Evolutionary conservation across 306 rosid genomes (phyloP).

Genomic region (Comarum palustre): DNA sequence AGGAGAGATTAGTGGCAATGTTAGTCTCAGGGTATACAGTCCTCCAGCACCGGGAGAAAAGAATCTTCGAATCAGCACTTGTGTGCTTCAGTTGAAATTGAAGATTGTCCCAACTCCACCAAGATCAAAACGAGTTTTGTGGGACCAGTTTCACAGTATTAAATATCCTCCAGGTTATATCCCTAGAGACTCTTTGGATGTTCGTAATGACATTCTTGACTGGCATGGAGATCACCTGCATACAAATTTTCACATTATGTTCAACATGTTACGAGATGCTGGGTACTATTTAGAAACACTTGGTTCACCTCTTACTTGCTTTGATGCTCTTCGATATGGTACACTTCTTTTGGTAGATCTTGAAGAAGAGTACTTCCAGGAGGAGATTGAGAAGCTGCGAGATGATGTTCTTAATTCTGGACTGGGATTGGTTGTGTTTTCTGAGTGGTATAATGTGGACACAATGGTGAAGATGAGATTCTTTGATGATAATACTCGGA

Average conservation of each 20-base stretch:
- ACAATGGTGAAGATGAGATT: slow-evolving; percentile 97
- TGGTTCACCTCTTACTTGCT: slow-evolving; percentile 93
- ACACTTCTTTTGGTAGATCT: slow-evolving; percentile 94
- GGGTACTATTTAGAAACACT: slow-evolving; percentile 87
- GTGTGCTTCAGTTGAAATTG: slow-evolving; percentile 85
- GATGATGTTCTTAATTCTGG: slow-evolving; percentile 85
- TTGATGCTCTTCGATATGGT: slow-evolving; percentile 86
- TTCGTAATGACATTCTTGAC: slow-evolving; percentile 95
- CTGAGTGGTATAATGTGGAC: slow-evolving; percentile 97
- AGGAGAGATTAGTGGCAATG: slow-evolving; percentile 89
- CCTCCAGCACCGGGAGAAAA: slow-evolving; percentile 79
- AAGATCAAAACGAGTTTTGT: slow-evolving; percentile 75
- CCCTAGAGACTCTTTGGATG: slow-evolving; percentile 96
- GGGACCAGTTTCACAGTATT: slow-evolving; percentile 97
- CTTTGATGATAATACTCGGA: slow-evolving; percentile 91
- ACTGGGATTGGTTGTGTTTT: slow-evolving; percentile 81
- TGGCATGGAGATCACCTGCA: slow-evolving; percentile 99
- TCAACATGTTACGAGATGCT: slow-evolving; percentile 86
- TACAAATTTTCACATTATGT: slow-evolving; percentile 92
- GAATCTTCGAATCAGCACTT: slow-evolving; percentile 47
- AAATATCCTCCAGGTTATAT: slow-evolving; percentile 98
- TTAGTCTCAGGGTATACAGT: slow-evolving; percentile 73
- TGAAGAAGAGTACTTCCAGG: slow-evolving; percentile 87
- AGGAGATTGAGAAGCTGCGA: slow-evolving; percentile 91
- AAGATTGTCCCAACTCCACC: slow-evolving; percentile 86